Percentiles rank a stretch among this genome's conserved stretches.
These are phyloP conservation scores for Phytopythium chamaehyphon DNA, from an alignment of 352 stramenopile genomes.

Conservation along the genomic window DNA sequence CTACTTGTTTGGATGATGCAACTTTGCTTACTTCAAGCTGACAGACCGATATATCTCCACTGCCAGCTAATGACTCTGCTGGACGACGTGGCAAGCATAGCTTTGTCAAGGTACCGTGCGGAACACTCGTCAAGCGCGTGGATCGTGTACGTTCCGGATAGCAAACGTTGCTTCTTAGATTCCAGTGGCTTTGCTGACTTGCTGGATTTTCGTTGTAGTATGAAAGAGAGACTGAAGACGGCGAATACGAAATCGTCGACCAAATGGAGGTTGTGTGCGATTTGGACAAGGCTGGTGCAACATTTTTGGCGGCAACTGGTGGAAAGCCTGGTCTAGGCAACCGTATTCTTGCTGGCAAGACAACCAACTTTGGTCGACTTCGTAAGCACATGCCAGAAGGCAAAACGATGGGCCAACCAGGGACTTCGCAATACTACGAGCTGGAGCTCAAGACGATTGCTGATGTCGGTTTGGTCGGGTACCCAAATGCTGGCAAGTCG, in stretches of 20 bases:
- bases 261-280: slow-evolving; percentile 72
- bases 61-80: slow-evolving; percentile 70
- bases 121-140: slow-evolving; percentile 86
- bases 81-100: slow-evolving; percentile 77
- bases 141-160: slow-evolving; percentile 42
- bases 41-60: background rate
- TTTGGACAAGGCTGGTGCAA: slow-evolving; percentile 64
- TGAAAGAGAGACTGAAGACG: slow-evolving; percentile 67
- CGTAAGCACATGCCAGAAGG: slow-evolving; percentile 83
- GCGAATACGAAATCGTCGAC: slow-evolving; percentile 81
- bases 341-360: slow-evolving; percentile 80
- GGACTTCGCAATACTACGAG: slow-evolving; percentile 92
- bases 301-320: slow-evolving; percentile 70
- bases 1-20: no score
- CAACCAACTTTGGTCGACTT: slow-evolving; percentile 72
- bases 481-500: slow-evolving; percentile 98
- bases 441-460: slow-evolving; percentile 98
- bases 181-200: background rate
- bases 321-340: slow-evolving; percentile 85
- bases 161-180: background rate
- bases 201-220: slow-evolving; percentile 22
- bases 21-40: no score
- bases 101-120: slow-evolving; percentile 77
- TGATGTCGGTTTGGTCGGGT: slow-evolving; percentile 97
- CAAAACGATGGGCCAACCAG: slow-evolving; percentile 85